phyloP scores from a whole-genome alignment of 805 yeast species.

The Saturnispora dispora region DNA sequence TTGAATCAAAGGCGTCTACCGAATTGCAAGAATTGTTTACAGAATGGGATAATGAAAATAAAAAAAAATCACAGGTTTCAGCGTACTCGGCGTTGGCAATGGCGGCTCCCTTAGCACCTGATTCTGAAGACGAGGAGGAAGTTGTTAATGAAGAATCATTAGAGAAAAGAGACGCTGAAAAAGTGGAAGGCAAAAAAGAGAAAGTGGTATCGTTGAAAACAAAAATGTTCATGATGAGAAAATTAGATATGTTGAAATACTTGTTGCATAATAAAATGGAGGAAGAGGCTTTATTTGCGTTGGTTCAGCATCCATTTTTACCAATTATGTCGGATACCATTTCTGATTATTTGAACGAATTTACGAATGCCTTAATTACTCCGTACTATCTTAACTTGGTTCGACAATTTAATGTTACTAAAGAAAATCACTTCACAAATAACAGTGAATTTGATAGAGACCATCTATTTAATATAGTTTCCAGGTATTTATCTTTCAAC shows the following conservation, averaged over 20 bases:
- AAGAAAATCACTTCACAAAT: conserved; percentile 20
- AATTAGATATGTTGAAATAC: conserved; percentile 40
- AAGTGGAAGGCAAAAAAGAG: background rate
- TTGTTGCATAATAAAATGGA: conserved; percentile 53
- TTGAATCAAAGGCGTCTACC: conserved; percentile 11
- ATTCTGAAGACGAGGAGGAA: conserved; percentile 44
- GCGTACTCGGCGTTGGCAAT: conserved; percentile 73
- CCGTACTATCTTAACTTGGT: conserved; percentile 35
- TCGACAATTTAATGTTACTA: conserved; percentile 9
- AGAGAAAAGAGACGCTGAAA: background rate
- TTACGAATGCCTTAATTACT: conserved; percentile 39
- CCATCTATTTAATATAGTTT: conserved; percentile 31
- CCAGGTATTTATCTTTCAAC: conserved; percentile 40
- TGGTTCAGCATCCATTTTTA: conserved; percentile 54
- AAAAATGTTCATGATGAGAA: conserved; percentile 23
- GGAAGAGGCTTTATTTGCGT: conserved; percentile 49
- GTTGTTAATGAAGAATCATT: conserved; percentile 4
- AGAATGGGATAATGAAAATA: conserved; percentile 37
- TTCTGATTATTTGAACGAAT: conserved; percentile 37
- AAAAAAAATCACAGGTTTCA: conserved; percentile 50
- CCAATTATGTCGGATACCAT: conserved; percentile 45
- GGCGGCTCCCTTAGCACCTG: conserved; percentile 75
- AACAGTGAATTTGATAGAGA: conserved; percentile 29
- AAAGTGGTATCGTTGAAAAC: conserved; percentile 9
- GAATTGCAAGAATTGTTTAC: conserved; percentile 37